Percentiles rank a stretch among this genome's conserved stretches.
These are phyloP conservation scores for Fusarium heterosporum DNA, from an alignment of 2,329 filamentous ascomycete genomes.

Conservation along the genomic window DNA sequence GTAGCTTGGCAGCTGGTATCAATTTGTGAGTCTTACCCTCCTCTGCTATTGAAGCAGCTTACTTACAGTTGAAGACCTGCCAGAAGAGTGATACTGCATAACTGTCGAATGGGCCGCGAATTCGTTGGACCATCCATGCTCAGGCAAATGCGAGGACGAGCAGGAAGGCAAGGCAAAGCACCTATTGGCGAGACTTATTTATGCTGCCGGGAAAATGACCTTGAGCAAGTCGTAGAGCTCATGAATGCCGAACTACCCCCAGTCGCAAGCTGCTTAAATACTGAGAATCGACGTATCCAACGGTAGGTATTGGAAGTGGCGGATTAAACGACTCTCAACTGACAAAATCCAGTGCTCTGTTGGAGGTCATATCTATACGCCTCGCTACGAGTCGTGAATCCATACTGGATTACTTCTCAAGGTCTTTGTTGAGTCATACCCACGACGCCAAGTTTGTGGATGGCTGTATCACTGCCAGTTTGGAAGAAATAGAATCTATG, in stretches of 20 bases:
- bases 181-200: constrained; percentile 82
- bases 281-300: constrained; percentile 75
- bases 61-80: constrained; percentile 60
- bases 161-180: constrained; percentile 82
- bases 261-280: constrained; percentile 75
- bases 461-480: constrained; percentile 67
- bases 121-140: constrained; percentile 83
- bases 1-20: constrained; percentile 84
- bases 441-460: constrained; percentile 62
- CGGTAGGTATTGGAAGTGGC: constrained; percentile 56
- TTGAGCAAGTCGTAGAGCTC: constrained; percentile 76
- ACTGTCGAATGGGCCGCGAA: constrained; percentile 79
- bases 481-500: constrained; percentile 67
- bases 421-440: constrained; percentile 73
- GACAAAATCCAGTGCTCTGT: constrained; percentile 65
- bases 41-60: background rate
- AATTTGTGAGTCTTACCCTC: constrained; percentile 64
- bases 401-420: constrained; percentile 75
- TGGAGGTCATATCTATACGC: constrained; percentile 77
- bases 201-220: constrained; percentile 75
- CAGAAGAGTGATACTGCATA: constrained; percentile 79
- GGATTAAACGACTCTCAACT: constrained; percentile 8
- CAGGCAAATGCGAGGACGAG: constrained; percentile 83
- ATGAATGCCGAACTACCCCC: constrained; percentile 79
- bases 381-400: constrained; percentile 74